These are phyloP conservation scores for Pleurotus giganteus DNA, from an alignment of 768 basidiomycete genomes.

Conservation along the genomic window DNA sequence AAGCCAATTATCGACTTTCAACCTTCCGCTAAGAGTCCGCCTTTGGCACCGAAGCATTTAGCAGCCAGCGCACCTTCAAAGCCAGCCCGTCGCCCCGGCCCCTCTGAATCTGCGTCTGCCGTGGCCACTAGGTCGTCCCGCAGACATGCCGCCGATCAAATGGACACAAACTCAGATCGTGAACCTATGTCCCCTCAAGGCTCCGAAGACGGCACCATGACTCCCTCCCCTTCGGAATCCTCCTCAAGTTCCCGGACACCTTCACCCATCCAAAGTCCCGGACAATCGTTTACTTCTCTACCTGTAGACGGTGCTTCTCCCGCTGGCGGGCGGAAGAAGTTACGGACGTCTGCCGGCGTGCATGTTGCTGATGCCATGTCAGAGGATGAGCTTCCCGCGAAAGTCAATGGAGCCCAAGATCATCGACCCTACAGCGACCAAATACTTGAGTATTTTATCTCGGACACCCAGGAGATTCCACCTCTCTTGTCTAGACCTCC, in stretches of 20 bases:
- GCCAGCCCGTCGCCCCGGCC: slow-evolving; percentile 44
- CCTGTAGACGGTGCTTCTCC: slow-evolving; percentile 36
- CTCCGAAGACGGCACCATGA: slow-evolving; percentile 89
- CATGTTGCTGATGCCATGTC: slow-evolving; percentile 38
- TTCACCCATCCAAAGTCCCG: slow-evolving; percentile 74
- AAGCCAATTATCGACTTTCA: slow-evolving; percentile 95
- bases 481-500: slow-evolving; percentile 85
- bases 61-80: slow-evolving; percentile 65
- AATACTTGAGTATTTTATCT: slow-evolving; percentile 98
- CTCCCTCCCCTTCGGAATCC: slow-evolving; percentile 81
- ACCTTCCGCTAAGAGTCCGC: slow-evolving; percentile 86
- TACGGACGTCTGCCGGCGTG: slow-evolving; percentile 45
- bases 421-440: slow-evolving; percentile 86
- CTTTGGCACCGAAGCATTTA: slow-evolving; percentile 94
- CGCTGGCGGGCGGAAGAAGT: slow-evolving; percentile 36
- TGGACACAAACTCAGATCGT: slow-evolving; percentile 58
- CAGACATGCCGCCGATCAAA: slow-evolving; percentile 43
- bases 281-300: slow-evolving; percentile 42
- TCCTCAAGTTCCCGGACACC: slow-evolving; percentile 92
- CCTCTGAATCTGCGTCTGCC: slow-evolving; percentile 28
- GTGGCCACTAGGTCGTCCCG: slow-evolving; percentile 63
- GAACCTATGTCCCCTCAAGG: slow-evolving; percentile 66
- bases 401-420: slow-evolving; percentile 47
- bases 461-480: slow-evolving; percentile 91
- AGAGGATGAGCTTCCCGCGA: slow-evolving; percentile 37